phyloP scores from a whole-genome alignment of 331 rosid species.

The Quercus lobata region DNA sequence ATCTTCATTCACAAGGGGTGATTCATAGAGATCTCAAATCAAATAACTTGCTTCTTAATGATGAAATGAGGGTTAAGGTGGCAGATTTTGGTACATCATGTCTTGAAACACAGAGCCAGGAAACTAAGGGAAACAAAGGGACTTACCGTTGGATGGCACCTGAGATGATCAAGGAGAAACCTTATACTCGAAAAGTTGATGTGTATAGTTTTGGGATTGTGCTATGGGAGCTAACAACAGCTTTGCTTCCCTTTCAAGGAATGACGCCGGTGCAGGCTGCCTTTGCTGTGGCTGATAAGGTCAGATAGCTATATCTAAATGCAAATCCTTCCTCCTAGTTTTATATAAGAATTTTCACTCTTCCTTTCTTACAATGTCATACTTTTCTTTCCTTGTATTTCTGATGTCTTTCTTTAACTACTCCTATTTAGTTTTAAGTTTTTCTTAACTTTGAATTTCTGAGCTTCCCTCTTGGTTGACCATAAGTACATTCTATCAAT shows the following conservation, averaged over 20 bases:
- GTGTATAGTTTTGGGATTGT: conserved; percentile 97
- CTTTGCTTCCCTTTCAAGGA: conserved; percentile 95
- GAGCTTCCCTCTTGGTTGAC: background rate
- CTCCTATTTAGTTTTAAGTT: background rate
- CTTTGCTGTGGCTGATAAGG: conserved; percentile 98
- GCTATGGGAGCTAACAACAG: conserved; percentile 95
- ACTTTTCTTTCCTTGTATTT: background rate
- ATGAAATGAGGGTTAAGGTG: conserved; percentile 97
- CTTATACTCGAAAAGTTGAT: conserved; percentile 84
- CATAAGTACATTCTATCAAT: background rate
- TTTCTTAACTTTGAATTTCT: background rate
- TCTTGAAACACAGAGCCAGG: conserved; percentile 81
- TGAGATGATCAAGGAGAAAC: conserved; percentile 93
- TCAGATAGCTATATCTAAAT: conserved; percentile 21
- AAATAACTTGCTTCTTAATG: conserved; percentile 88
- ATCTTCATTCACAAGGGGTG: conserved; percentile 97
- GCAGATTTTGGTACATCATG: conserved; percentile 98
- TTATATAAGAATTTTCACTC: background rate
- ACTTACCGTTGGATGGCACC: conserved; percentile 99
- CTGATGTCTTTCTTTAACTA: background rate
- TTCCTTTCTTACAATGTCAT: background rate
- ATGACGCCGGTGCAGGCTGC: conserved; percentile 99
- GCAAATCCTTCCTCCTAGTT: background rate
- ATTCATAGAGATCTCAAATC: conserved; percentile 95
- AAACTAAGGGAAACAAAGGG: conserved; percentile 96